Conservation (phyloP, 164 flowering plant species). For the Vitis labrusca region DNA sequence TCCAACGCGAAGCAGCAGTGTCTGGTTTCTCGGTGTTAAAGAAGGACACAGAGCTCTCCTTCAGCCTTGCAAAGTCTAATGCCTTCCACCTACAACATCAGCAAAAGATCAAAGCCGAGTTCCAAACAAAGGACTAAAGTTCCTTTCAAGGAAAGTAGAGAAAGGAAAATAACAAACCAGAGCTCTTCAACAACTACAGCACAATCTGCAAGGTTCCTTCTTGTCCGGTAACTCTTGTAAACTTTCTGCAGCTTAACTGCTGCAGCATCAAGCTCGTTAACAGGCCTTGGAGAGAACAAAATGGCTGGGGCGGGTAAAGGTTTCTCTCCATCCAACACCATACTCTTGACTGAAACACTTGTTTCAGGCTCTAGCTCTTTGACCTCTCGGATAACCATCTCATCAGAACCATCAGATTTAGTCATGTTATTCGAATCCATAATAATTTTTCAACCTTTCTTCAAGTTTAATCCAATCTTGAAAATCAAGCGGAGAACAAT, state of each 20-base stretch:
- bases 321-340: not conserved
- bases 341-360: constrained; percentile 27
- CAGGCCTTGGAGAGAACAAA: constrained; percentile 30
- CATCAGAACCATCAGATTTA: not conserved
- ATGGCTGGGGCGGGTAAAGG: constrained; percentile 10
- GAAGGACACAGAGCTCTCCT: constrained; percentile 53
- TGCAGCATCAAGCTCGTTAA: constrained; percentile 51
- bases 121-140: not conserved
- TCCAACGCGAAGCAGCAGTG: constrained; percentile 59
- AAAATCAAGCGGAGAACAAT: no score
- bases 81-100: constrained; percentile 64
- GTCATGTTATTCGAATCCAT: not conserved
- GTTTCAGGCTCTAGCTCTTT: not conserved
- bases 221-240: constrained; percentile 70
- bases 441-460: not conserved
- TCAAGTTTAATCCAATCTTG: no score
- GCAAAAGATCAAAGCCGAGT: not conserved
- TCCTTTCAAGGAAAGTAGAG: not conserved
- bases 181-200: constrained; percentile 74
- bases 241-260: constrained; percentile 67
- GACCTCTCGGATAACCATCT: not conserved
- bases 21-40: constrained; percentile 43
- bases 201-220: constrained; percentile 77
- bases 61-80: constrained; percentile 54
- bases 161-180: constrained; percentile 38